Evolutionary conservation across 768 basidiomycete genomes (phyloP).

Genomic region (Tephrocybe rancida): DNA sequence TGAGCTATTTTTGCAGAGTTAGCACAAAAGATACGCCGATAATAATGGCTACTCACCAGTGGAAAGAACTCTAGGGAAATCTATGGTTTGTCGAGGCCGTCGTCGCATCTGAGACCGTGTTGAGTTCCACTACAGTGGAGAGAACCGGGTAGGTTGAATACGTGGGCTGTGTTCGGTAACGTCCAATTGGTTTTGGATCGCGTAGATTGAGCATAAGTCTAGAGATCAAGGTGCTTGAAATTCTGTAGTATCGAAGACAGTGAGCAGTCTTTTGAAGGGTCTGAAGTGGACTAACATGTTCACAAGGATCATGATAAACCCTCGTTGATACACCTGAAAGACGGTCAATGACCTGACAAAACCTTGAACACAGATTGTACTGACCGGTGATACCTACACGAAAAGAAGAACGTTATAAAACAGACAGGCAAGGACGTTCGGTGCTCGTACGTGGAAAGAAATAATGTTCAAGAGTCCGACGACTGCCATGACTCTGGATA

Average conservation of each 20-base stretch:
- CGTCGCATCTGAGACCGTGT: constrained; percentile 5
- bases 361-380: neutral
- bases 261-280: neutral
- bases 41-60: neutral
- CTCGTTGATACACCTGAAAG: constrained; percentile 20
- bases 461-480: constrained; percentile 22
- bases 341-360: neutral
- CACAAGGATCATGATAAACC: constrained; percentile 23
- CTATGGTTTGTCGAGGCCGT: neutral
- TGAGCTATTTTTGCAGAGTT: neutral
- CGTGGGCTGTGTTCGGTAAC: neutral
- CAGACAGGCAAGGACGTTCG: neutral
- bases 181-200: constrained; percentile 22
- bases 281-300: constrained; percentile 19
- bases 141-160: constrained; percentile 19
- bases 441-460: constrained; percentile 23
- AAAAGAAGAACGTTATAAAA: neutral
- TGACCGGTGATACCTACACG: constrained; percentile 18
- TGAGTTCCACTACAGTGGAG: constrained; percentile 19
- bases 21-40: neutral
- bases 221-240: constrained; percentile 32
- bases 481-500: constrained; percentile 23
- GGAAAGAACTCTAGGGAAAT: neutral
- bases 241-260: constrained; percentile 12
- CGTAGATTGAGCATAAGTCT: constrained; percentile 35